Evolutionary conservation across 495 filamentous ascomycete species (phyloP).

Genomic region (Cetradonia linearis): DNA sequence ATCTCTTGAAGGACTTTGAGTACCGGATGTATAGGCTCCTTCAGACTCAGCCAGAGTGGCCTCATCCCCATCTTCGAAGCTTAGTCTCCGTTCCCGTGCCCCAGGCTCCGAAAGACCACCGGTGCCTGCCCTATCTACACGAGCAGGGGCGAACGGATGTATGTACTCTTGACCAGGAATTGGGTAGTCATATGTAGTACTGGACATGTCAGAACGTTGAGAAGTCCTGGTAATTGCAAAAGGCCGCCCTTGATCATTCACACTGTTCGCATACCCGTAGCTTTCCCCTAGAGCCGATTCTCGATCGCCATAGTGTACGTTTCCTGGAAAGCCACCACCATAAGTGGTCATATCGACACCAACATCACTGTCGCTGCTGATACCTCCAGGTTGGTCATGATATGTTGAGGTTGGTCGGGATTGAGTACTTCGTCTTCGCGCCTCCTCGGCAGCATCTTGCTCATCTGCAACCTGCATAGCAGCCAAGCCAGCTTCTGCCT

Average conservation of each 20-base stretch:
- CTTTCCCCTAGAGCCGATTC: slow-evolving; percentile 13
- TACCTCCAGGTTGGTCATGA: slow-evolving; percentile 28
- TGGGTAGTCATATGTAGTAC: slow-evolving; percentile 21
- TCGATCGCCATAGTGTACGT: slow-evolving; percentile 62
- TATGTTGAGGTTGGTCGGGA: slow-evolving; percentile 23
- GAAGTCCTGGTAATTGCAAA: slow-evolving; percentile 27
- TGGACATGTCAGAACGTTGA: slow-evolving; percentile 33
- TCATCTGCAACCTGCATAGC: slow-evolving; percentile 80
- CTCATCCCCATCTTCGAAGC: slow-evolving; percentile 94
- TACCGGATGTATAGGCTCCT: slow-evolving; percentile 41
- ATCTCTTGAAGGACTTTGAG: slow-evolving; percentile 47
- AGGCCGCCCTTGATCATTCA: slow-evolving; percentile 8
- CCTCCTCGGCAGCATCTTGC: slow-evolving; percentile 53
- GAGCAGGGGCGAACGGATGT: slow-evolving; percentile 51
- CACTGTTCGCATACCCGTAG: slow-evolving; percentile 12
- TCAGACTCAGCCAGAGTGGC: slow-evolving; percentile 40
- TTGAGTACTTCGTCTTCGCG: slow-evolving; percentile 47
- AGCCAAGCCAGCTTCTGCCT: slow-evolving; percentile 75
- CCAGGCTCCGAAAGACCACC: slow-evolving; percentile 71
- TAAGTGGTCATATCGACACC: slow-evolving; percentile 62
- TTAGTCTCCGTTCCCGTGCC: slow-evolving; percentile 55
- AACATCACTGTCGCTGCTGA: slow-evolving; percentile 57
- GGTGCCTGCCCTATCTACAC: slow-evolving; percentile 74
- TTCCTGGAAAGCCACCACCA: slow-evolving; percentile 64
- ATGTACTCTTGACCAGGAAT: slow-evolving; percentile 34